Conservation (phyloP, 768 basidiomycete genomes). For the Leucocoprinus birnbaumii region DNA sequence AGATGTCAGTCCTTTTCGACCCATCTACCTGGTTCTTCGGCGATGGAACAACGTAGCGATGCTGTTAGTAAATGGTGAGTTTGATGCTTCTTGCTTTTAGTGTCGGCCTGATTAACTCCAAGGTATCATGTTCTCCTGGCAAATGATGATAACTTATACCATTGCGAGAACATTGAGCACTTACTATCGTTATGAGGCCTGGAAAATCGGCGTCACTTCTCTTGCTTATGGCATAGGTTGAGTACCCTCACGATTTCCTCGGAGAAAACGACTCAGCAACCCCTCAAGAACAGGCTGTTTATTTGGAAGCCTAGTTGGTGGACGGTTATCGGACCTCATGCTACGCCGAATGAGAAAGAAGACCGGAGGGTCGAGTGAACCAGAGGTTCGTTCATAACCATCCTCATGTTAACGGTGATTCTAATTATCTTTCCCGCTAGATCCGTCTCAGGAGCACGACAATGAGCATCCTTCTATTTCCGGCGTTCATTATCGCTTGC, state of each 20-base stretch:
- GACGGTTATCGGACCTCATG: constrained; percentile 35
- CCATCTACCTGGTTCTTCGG: constrained; percentile 55
- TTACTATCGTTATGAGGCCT: constrained; percentile 61
- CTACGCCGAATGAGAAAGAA: constrained; percentile 31
- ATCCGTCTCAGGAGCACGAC: constrained; percentile 70
- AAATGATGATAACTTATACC: constrained; percentile 67
- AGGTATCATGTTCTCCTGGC: constrained; percentile 4
- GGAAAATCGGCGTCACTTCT: constrained; percentile 69
- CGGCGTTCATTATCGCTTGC: constrained; percentile 8
- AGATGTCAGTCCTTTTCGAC: constrained; percentile 71
- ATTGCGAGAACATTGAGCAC: constrained; percentile 62
- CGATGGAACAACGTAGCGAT: constrained; percentile 64
- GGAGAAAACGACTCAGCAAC: background rate
- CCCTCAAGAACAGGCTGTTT: constrained; percentile 25
- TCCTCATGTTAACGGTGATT: background rate
- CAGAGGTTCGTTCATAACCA: constrained; percentile 46
- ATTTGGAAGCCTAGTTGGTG: constrained; percentile 36
- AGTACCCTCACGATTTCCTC: background rate
- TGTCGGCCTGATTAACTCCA: background rate
- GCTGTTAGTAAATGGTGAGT: constrained; percentile 55
- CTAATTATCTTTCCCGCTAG: constrained; percentile 28
- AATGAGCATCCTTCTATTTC: constrained; percentile 21
- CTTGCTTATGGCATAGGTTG: constrained; percentile 55
- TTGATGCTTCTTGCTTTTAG: background rate
- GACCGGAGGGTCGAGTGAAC: constrained; percentile 37